phyloP scores from a whole-genome alignment of 2,329 filamentous ascomycete genomes.

The Botrytis deweyae region DNA sequence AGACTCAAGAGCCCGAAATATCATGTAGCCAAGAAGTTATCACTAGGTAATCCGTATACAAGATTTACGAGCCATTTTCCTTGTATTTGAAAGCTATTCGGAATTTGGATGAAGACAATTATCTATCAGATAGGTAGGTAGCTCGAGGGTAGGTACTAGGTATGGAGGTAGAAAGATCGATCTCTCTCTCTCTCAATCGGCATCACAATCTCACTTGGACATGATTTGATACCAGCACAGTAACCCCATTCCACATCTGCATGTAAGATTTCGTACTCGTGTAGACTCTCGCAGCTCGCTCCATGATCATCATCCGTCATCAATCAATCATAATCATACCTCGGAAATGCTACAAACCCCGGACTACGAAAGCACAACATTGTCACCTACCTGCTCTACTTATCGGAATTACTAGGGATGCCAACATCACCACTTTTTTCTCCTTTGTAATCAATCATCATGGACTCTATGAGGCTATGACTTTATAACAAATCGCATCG shows the following conservation, averaged over 20 bases:
- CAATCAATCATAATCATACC: not conserved
- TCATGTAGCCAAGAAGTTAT: not conserved
- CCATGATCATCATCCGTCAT: not conserved
- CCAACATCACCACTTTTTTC: not conserved
- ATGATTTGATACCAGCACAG: not conserved
- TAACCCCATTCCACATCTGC: not conserved
- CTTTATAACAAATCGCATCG: not conserved
- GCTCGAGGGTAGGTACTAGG: too few relatives aligned
- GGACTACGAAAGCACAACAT: constrained; percentile 8
- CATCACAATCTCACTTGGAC: not conserved
- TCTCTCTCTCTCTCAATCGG: not conserved
- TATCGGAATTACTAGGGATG: not conserved
- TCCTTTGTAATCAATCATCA: constrained; percentile 8
- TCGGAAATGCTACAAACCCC: not conserved
- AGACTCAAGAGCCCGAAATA: not conserved
- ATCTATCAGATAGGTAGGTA: not conserved
- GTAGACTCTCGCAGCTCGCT: not conserved
- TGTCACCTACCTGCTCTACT: not conserved
- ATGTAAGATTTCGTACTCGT: constrained; percentile 15
- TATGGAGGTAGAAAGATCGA: not conserved
- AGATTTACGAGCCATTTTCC: not conserved
- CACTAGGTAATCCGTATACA: not conserved
- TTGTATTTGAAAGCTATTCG: not conserved
- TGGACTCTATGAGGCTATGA: constrained; percentile 5
- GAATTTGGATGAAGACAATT: not conserved